Conservation (phyloP, 257 asterid genomes). For the Nicotiana otophora region DNA sequence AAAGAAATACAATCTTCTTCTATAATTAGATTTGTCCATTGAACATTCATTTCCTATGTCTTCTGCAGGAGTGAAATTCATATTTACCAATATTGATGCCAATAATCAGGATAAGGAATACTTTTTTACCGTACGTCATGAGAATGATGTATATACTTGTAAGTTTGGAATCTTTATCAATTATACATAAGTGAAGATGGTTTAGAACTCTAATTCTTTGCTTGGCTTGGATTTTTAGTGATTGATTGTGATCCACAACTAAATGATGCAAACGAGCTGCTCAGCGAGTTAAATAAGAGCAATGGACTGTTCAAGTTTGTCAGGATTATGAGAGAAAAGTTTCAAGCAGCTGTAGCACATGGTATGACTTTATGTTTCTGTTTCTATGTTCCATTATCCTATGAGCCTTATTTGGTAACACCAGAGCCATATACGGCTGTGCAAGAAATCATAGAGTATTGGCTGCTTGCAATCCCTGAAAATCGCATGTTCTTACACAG, state of each 20-base stretch:
- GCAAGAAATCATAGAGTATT: slow-evolving; percentile 1
- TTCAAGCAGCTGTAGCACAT: slow-evolving; percentile 53
- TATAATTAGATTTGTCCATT: slow-evolving; percentile 4
- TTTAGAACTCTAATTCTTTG: not conserved
- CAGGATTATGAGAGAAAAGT: slow-evolving; percentile 70
- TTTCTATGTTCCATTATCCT: not conserved
- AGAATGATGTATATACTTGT: slow-evolving; percentile 68
- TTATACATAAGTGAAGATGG: slow-evolving; percentile 1
- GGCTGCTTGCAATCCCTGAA: not conserved
- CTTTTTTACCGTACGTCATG: slow-evolving; percentile 66
- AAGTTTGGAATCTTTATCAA: slow-evolving; percentile 26
- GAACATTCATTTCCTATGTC: not conserved
- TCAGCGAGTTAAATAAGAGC: slow-evolving; percentile 54
- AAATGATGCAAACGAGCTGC: slow-evolving; percentile 49
- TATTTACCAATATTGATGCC: slow-evolving; percentile 57
- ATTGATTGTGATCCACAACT: slow-evolving; percentile 65
- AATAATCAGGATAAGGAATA: slow-evolving; percentile 58
- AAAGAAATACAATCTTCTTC: not conserved
- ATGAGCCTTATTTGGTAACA: not conserved
- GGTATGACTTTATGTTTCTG: slow-evolving; percentile 38
- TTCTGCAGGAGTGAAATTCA: slow-evolving; percentile 78
- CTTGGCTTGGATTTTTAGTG: slow-evolving; percentile 32
- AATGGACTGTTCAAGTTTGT: slow-evolving; percentile 82
- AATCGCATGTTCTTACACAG: not conserved
- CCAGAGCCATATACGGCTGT: not conserved